Conservation (phyloP, 148 eudicot species). For the Suaeda aralocaspica region DNA sequence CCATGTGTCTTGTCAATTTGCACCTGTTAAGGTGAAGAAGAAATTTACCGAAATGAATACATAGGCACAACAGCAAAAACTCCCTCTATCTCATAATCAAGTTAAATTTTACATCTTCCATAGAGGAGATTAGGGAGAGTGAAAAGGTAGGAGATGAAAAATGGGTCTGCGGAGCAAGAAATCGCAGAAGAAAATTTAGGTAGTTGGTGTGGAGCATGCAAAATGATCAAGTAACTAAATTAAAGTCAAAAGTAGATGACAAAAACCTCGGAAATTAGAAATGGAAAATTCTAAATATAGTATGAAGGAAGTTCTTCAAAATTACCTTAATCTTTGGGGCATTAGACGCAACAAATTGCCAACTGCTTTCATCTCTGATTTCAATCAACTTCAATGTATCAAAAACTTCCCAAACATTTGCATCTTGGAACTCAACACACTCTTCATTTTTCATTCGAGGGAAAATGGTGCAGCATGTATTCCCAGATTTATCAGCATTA, state of each 20-base stretch:
- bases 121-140: too few species aligned
- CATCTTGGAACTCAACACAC: slow-evolving; percentile 12
- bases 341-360: slow-evolving; percentile 21
- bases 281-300: neutral
- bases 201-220: too few species aligned
- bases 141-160: too few species aligned
- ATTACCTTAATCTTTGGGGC: slow-evolving; percentile 32
- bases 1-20: slow-evolving; percentile 19
- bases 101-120: neutral
- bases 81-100: neutral
- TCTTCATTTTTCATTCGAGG: slow-evolving; percentile 6
- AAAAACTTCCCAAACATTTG: slow-evolving; percentile 24
- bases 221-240: too few species aligned
- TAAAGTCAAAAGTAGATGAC: neutral
- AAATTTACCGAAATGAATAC: neutral
- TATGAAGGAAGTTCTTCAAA: too few species aligned
- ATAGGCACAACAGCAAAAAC: neutral
- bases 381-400: slow-evolving; percentile 17
- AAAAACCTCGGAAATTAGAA: neutral
- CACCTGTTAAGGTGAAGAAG: slow-evolving; percentile 11
- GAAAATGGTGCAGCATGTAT: neutral
- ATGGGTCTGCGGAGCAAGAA: too few species aligned
- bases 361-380: neutral
- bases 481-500: neutral
- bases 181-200: too few species aligned